Evolutionary conservation across 495 filamentous ascomycete species (phyloP), one percentile per base, ranked within the genome.

Genomic region (Penicillium chermesinum): DNA sequence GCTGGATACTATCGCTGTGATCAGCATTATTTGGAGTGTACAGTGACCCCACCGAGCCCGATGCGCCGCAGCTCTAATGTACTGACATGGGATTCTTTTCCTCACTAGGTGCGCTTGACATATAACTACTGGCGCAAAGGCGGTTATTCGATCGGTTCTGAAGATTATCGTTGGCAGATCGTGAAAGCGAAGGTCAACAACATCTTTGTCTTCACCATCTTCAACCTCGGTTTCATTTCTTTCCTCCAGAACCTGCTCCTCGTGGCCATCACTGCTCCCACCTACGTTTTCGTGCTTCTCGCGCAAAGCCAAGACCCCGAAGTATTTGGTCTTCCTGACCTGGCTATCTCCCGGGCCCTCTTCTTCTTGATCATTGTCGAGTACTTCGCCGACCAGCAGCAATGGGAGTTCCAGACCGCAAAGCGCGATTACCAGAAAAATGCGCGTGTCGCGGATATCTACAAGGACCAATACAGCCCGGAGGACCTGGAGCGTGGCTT

Each of bases 41-140:
- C 69, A 87, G 63, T 19, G 3, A 18, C 20, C 34, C n/a, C 5
- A 16, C 22, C 12, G 3, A 15, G 13, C 19, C 15, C 1, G 7
- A 22, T 46, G 5, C 36, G 25, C 16, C 8, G 19, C 7, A 12
- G 33, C 14, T 17, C 18, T 20, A 13, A 27, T 12, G 10, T 40
- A 4, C 59, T 15, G 25, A 52, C 55, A 45, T 58, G n/a, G 6
- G 5, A n/a, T n/a, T n/a, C 1, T 18, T 38, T 7, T 32, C 14
- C 7, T 17, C 16, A 32, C 49, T 58, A 88, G 84, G 48, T 72
- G 41, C 86, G 94, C 33, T 71, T 99, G 60, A 95, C 93, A 2
- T 96, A 77, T 78, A 99, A 99, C 69, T 99, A 95, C 66, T 96
- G 87, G 86, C 86, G 94, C 41, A 94, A 88, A 66, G 94, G 94